Base-by-base conservation (phyloP, 225 moss, liverwort and hornwort species). In the Pseudisothecium myosuroides region DNA sequence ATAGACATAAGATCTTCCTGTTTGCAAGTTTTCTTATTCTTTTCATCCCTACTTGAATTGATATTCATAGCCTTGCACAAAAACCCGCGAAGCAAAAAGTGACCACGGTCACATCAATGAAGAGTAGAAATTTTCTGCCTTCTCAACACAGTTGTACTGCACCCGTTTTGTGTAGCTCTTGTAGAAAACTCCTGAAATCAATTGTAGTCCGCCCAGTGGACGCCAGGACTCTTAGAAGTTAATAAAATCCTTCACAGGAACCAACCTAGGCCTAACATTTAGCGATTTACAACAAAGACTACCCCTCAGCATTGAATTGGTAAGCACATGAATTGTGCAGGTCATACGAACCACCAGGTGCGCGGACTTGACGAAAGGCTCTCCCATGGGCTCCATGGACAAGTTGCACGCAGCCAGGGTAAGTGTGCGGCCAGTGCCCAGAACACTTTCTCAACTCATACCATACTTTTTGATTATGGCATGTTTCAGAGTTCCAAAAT, bases 321-420 rank as follows among this genome's bases (percentile, higher is more conserved):
- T 23, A 32, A 39, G 20, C 6, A 36, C 12, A 29, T 81, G 87
- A 75, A n/a, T 62, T 67, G 79, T 72, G 91, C 92, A 94, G 94
- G 43, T 92, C 36, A 11, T 43, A 19, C 56, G 80, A 84, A 67
- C 26, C 56, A 52, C 45, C 52, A 11, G 10, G 27, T 7, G 64
- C 71, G 32, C 84, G 67, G 81, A 86, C 37, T 13, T 83, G 55
- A 85, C 84, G 89, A 89, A 76, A 75, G 89, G 24, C 60, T 86
- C 90, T 26, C 86, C 89, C 23, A 76, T 49, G 27, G n/a, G 89
- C 69, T 91, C 93, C 43, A 84, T 89, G 17, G 86, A 89, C 91
- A 93, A 76, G 86, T 78, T 94, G 82, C 93, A 92, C 39, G 39
- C 81, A 58, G 91, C 91, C 17, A 90, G 90, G 90, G 94, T 94